Evolutionary conservation across 495 filamentous ascomycete species (phyloP).

Genomic region (Xylaria nigripes): DNA sequence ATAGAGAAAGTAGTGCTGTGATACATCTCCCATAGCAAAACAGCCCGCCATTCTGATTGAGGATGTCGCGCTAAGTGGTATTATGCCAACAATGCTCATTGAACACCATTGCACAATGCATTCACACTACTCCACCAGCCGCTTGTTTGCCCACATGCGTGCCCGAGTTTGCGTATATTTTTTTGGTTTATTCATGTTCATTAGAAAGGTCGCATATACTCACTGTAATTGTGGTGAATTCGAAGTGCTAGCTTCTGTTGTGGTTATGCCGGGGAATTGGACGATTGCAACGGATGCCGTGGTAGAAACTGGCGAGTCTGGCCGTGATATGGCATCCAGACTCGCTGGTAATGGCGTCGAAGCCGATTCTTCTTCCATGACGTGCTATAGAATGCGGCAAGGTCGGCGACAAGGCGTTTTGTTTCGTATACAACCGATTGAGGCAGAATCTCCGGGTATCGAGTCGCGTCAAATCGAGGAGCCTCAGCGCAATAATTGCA

Average conservation of each 20-base stretch:
- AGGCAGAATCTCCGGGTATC: constrained; percentile 16
- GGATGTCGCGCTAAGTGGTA: background rate
- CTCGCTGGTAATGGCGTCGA: constrained; percentile 27
- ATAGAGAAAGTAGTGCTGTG: background rate
- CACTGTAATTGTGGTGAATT: constrained; percentile 60
- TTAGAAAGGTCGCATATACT: constrained; percentile 20
- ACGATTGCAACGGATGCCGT: constrained; percentile 33
- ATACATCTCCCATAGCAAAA: background rate
- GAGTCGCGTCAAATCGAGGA: background rate
- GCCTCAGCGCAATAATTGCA: background rate
- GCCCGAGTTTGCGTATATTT: background rate
- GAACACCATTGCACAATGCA: background rate
- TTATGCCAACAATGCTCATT: background rate
- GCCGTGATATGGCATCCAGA: constrained; percentile 41
- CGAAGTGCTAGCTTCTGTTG: constrained; percentile 54
- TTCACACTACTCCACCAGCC: background rate
- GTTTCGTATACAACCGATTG: constrained; percentile 11
- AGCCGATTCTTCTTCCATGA: constrained; percentile 35
- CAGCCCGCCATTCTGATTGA: background rate
- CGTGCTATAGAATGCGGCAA: background rate
- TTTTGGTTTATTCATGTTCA: background rate
- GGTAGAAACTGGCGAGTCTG: constrained; percentile 38
- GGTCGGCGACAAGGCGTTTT: background rate
- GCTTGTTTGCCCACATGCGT: background rate
- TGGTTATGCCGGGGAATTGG: constrained; percentile 52